Percentiles rank a stretch among this genome's conserved stretches.
Conservation (phyloP, 2,329 filamentous ascomycete species). For the Claviceps africana region DNA sequence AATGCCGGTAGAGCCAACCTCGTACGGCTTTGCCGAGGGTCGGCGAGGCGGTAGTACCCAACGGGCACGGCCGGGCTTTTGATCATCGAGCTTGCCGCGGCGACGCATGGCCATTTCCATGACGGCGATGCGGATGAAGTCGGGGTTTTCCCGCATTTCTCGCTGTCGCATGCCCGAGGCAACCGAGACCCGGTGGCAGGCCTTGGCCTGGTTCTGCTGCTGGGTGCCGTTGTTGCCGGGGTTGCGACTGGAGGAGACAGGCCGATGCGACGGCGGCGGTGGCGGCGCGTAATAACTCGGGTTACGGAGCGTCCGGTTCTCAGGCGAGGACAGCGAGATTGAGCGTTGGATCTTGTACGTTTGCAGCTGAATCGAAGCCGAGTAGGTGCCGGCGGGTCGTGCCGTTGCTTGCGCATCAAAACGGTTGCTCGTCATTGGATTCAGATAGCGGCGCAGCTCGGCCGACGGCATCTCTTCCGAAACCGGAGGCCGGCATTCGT, state of each 20-base stretch:
- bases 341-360: slow-evolving; percentile 49
- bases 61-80: slow-evolving; percentile 51
- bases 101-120: slow-evolving; percentile 61
- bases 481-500: slow-evolving; percentile 50
- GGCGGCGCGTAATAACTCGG: background rate
- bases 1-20: slow-evolving; percentile 42
- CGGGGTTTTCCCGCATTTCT: slow-evolving; percentile 55
- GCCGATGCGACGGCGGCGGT: background rate
- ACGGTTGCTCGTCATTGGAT: slow-evolving; percentile 38
- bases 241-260: slow-evolving; percentile 8
- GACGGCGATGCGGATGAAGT: slow-evolving; percentile 57
- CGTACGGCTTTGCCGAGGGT: slow-evolving; percentile 37
- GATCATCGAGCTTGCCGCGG: slow-evolving; percentile 50
- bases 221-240: background rate
- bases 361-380: slow-evolving; percentile 58
- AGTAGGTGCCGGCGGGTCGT: slow-evolving; percentile 26
- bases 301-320: slow-evolving; percentile 13
- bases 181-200: slow-evolving; percentile 18
- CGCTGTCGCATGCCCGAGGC: slow-evolving; percentile 42
- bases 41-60: slow-evolving; percentile 55
- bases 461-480: slow-evolving; percentile 51
- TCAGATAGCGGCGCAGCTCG: slow-evolving; percentile 52
- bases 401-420: slow-evolving; percentile 17
- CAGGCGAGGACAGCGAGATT: slow-evolving; percentile 22
- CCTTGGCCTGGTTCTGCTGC: slow-evolving; percentile 13